These are phyloP conservation scores for Liriodendron chinense DNA, from an alignment of 164 flowering plant species.

Conservation along the genomic window DNA sequence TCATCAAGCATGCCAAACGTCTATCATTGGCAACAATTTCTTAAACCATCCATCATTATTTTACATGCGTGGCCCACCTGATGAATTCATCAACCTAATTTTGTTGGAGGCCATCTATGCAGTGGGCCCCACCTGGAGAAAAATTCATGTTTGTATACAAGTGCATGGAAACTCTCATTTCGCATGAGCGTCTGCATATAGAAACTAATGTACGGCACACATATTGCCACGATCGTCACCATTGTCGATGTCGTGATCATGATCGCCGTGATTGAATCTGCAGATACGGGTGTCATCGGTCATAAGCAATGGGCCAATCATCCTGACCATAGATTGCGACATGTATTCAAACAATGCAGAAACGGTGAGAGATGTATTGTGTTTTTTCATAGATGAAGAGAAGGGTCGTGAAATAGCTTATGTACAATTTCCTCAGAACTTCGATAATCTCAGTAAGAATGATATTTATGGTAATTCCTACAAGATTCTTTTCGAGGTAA, in stretches of 20 bases:
- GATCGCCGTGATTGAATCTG: neutral
- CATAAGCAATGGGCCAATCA: conserved; percentile 56
- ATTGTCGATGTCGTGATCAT: neutral
- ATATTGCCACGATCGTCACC: neutral
- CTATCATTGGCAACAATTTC: no score
- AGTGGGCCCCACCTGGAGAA: no score
- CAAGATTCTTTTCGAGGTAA: conserved; percentile 5
- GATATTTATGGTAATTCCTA: conserved; percentile 40
- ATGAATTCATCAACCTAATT: neutral
- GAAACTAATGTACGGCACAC: neutral
- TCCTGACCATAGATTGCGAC: conserved; percentile 77
- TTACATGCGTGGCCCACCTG: neutral
- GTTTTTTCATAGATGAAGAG: conserved; percentile 74
- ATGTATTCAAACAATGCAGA: conserved; percentile 67
- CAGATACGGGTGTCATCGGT: conserved; percentile 71
- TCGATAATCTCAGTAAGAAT: conserved; percentile 46
- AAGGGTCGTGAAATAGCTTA: conserved; percentile 51
- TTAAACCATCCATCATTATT: neutral
- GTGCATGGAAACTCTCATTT: neutral
- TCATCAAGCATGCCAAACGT: no score
- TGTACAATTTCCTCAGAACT: conserved; percentile 71
- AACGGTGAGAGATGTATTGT: conserved; percentile 54
- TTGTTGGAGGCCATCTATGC: neutral
- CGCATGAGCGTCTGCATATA: neutral
- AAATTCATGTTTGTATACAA: no score